Evolutionary conservation across 306 rosid genomes (phyloP).

Genomic region (Echinosophora koreensis): DNA sequence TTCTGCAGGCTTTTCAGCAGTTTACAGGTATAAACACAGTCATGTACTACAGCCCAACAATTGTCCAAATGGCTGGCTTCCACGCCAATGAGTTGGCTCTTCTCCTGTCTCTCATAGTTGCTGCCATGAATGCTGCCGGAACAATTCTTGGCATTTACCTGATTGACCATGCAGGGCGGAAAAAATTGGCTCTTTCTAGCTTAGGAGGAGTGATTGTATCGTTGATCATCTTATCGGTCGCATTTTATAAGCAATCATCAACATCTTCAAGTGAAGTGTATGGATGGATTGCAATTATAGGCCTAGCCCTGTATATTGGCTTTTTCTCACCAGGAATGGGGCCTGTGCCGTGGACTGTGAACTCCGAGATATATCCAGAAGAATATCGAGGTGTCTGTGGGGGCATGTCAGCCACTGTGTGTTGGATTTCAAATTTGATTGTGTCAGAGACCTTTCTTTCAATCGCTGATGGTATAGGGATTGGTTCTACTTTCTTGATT

Average conservation of each 20-base stretch:
- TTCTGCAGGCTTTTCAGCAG: conserved; percentile 87
- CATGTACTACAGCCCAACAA: conserved; percentile 98
- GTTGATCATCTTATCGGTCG: conserved; percentile 59
- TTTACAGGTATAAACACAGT: conserved; percentile 95
- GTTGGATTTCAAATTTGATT: conserved; percentile 88
- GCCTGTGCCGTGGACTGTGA: conserved; percentile 93
- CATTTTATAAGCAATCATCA: conserved; percentile 65
- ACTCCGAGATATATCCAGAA: conserved; percentile 95
- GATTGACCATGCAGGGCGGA: conserved; percentile 77
- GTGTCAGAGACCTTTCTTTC: conserved; percentile 87
- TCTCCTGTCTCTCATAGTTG: conserved; percentile 79
- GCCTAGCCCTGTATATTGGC: conserved; percentile 73
- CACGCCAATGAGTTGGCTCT: conserved; percentile 77
- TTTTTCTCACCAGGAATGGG: conserved; percentile 97
- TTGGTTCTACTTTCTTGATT: conserved; percentile 77
- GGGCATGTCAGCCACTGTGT: conserved; percentile 92
- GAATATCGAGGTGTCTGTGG: conserved; percentile 87
- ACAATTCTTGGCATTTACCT: conserved; percentile 83
- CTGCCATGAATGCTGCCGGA: conserved; percentile 87
- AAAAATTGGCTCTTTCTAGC: conserved; percentile 79
- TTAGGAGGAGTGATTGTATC: conserved; percentile 74
- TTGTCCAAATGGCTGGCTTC: conserved; percentile 96
- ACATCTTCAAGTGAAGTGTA: conserved; percentile 55
- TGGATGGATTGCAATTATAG: conserved; percentile 80
- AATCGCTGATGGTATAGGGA: conserved; percentile 66